Evolutionary conservation across 352 stramenopile species (phyloP), one percentile per base, ranked within the genome.

Genomic region (Phytophthora citricola): DNA sequence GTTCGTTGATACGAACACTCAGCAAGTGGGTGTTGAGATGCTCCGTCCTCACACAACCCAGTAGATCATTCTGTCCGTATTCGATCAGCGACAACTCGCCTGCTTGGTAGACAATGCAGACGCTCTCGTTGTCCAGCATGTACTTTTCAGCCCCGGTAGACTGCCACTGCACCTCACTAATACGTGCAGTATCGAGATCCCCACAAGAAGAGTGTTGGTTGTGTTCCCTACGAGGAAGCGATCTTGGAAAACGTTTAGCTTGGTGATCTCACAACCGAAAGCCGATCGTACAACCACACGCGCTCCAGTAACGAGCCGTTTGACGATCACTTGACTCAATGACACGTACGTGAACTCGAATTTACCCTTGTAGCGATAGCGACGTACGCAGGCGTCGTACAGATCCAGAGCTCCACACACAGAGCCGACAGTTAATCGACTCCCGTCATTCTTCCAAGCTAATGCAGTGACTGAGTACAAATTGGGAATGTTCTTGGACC

Each of bases 311-410:
- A 85, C 80, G 10, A 98, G 81, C 1, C 86, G 81, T 77, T 97
- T 98, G 22, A 98, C 92, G 61, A 98, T 98, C 46, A 98, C 92
- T 74, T 98, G 93, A 51, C 84, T 97, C 39, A 96, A 70, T 20
- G 86, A 97, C 45, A 98, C 91, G 60, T 98, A 98, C 44, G 93
- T 98, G 66, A 98, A 97, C 79, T 98, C 95, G 56, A 98, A 98
- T 50, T 93, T 95, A 52, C 91, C 91, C 64, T 98, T 98, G 80
- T 98, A 98, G 4, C 85, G 81, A 56, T 91, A 97, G 31, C 95
- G 89, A 2, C 85, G 83, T 40, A 98, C 88, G 51, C 93, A 98
- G 2, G 93, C 90, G 43, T 98, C 94, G 64, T 97, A 98, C 5
- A 98, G 62, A 71, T 98, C 95, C 17, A 98, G 66, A 15, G 85